These are phyloP conservation scores for Heliophila coronopifolia DNA, from an alignment of 441 rosid species.

Conservation along the genomic window DNA sequence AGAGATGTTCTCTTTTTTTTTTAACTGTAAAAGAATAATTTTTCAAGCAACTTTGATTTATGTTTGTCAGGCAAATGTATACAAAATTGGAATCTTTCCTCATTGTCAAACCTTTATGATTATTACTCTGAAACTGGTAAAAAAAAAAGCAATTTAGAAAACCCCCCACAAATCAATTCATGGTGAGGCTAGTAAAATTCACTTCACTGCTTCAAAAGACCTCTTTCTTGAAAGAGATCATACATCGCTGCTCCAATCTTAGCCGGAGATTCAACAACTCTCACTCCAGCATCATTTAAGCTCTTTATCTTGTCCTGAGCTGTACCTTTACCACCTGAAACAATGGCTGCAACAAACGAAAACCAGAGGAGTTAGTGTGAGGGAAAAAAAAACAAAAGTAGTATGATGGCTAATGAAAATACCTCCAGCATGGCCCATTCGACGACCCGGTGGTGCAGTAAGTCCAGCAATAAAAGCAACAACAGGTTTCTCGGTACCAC, in stretches of 20 bases:
- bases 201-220: slow-evolving; percentile 46
- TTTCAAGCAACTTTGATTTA: too few relatives aligned
- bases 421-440: slow-evolving; percentile 99
- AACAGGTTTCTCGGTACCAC: slow-evolving; percentile 88
- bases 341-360: slow-evolving; percentile 55
- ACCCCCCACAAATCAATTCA: slow-evolving; percentile 23
- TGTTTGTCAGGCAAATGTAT: too few relatives aligned
- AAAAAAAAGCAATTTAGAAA: slow-evolving; percentile 5
- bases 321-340: slow-evolving; percentile 94
- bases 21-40: too few relatives aligned
- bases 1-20: too few relatives aligned
- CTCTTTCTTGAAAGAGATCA: slow-evolving; percentile 72
- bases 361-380: neutral
- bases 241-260: slow-evolving; percentile 78
- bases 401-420: slow-evolving; percentile 4
- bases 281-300: slow-evolving; percentile 79
- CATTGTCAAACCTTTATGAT: slow-evolving; percentile 6
- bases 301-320: slow-evolving; percentile 88
- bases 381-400: neutral
- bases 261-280: slow-evolving; percentile 92
- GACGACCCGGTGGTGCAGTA: slow-evolving; percentile 96
- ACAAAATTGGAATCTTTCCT: neutral
- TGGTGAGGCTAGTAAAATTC: slow-evolving; percentile 23
- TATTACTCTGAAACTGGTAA: slow-evolving; percentile 15
- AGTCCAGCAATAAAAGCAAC: slow-evolving; percentile 98